Evolutionary conservation across 140 eudicot species (phyloP), one percentile per base, ranked within the genome.

Genomic region (Flaveria floridana): DNA sequence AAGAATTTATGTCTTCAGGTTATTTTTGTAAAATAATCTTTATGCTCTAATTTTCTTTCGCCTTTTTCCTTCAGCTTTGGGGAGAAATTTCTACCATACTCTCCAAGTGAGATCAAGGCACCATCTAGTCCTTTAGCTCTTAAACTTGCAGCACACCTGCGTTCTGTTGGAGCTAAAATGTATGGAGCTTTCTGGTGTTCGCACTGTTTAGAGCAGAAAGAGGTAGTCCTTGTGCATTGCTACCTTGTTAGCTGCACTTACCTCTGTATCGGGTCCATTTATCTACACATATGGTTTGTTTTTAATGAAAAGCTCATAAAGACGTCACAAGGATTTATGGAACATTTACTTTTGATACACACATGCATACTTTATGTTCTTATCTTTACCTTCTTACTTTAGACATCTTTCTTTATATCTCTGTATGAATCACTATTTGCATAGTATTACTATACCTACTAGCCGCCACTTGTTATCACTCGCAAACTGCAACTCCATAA

Each of bases 141-240:
- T 65, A 79, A 95, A 70, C 99, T 94, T 52, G 99, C 97, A 66
- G 79, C 66, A 28, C 99, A 94, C 79, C 82, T 94, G 79, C 96
- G 76, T 14, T 86, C 97, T 1, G 68, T 91, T 48, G 99, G 99
- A 42, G 99, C 97, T 65, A 94, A 94, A 87, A 81, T 94, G 87
- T 94, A 94, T 85, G 99, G 97, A 65, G 99, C 97, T 74, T 94
- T 94, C 77, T 94, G 99, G 99, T 94, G 99, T 76, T 83, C 97
- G 25, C 99, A 94, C 74, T 94, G 97, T 83, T 72, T 59, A 69
- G 99, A 94, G 64, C 99, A 94, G 83, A 94, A 91, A 77, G 87
- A 94, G 99, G 99, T 90, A 86, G 59, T 21, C 10, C 63, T 55
- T 76, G 6, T n/a, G 0, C 64, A 14, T 65, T 59, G 66, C 44